Base-by-base conservation (phyloP, 2,329 filamentous ascomycete genomes). In the Diplodia sapinea region DNA sequence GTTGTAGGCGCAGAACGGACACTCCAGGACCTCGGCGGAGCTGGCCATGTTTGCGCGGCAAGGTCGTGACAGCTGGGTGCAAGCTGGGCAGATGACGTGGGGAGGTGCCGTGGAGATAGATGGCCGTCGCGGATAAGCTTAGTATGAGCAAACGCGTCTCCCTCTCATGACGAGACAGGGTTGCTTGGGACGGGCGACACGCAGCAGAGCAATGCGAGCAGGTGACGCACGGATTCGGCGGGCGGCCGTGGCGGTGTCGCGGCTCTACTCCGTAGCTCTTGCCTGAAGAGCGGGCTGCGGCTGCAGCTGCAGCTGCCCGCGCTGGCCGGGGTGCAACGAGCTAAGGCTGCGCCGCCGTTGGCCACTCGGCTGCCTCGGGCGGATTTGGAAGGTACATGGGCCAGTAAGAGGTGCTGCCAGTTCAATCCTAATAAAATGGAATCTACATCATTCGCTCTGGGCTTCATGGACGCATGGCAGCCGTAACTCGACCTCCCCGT, bases 1-100 rank as follows among this genome's bases (percentile, higher is more conserved):
- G 11, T 43, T 36, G 49, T 40, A 68, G 33, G 13, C 13, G 36
- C 67, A 68, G 52, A 68, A 65, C 3, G 67, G 67, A 36, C 67
- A 68, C 9, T 59, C 36, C 31, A 68, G 40, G 12, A 51, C 6
- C 6, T 55, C 56, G n/a, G 54, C 2, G 17, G 54, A 8, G 43
- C n/a, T 26, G 20, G 61, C 67, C 67, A 68, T 68, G 40, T n/a
- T 54, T 15, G 54, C 54, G 59, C 23, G 9, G 40, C 8, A n/a
- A 31, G 36, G 26, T 36, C 47, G 63, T 12, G 4, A 43, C 38
- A 20, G 40, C 29, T 17, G 23, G 54, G 50, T 12, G 31, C 26
- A 17, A 23, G 23, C 8, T 31, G 33, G 51, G 55, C 52, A 38
- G 40, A 13, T 17, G 38, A 4, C 17, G 43, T 26, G 17, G 47